phyloP scores from a whole-genome alignment of 31 red algal species.

The Odonthalia washingtoniensis region DNA sequence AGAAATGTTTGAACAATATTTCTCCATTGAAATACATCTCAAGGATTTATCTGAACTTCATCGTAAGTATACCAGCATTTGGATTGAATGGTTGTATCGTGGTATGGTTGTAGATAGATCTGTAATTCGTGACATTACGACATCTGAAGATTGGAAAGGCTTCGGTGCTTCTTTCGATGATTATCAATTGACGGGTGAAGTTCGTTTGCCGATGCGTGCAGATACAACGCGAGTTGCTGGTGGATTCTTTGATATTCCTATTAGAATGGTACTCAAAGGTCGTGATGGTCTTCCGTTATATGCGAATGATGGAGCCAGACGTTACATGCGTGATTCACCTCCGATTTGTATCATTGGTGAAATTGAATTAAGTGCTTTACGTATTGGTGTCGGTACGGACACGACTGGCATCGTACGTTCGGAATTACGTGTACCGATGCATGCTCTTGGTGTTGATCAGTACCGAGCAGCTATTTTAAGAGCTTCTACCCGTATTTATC shows the following conservation, averaged over 20 bases:
- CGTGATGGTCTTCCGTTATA: constrained; percentile 77
- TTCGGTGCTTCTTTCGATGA: constrained; percentile 75
- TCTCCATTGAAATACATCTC: constrained; percentile 73
- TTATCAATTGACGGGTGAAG: constrained; percentile 73
- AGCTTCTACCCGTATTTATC: constrained; percentile 63
- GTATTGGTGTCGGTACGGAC: constrained; percentile 72
- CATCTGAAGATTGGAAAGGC: constrained; percentile 61
- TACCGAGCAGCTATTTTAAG: constrained; percentile 79
- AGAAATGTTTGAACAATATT: constrained; percentile 84
- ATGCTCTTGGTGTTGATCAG: too few species aligned
- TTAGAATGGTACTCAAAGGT: constrained; percentile 72
- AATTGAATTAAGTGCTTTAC: constrained; percentile 70
- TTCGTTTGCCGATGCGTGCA: constrained; percentile 79
- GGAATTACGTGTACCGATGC: constrained; percentile 76
- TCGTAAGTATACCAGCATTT: constrained; percentile 81
- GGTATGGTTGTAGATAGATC: constrained; percentile 83
- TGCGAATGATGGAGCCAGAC: constrained; percentile 70
- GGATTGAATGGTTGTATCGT: constrained; percentile 85
- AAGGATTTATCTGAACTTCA: constrained; percentile 73
- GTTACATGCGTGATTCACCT: constrained; percentile 75
- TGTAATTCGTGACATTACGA: constrained; percentile 62
- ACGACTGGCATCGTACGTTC: constrained; percentile 64
- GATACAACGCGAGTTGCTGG: constrained; percentile 65
- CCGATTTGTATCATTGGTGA: constrained; percentile 68
- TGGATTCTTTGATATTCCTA: constrained; percentile 70